phyloP scores from a whole-genome alignment of 2,329 filamentous ascomycete genomes.

The Byssochlamys sp. region DNA sequence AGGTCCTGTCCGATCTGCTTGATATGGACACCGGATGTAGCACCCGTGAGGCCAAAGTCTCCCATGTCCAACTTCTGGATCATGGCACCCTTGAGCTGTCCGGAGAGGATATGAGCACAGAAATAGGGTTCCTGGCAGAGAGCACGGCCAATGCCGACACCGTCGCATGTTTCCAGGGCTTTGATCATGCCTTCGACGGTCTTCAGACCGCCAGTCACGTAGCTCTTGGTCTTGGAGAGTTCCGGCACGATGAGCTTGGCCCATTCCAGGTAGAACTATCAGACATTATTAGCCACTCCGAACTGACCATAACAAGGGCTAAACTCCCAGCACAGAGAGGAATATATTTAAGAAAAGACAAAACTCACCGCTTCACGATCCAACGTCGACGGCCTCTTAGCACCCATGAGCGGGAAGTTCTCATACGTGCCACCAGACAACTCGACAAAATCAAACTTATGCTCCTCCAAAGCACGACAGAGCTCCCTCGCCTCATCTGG shows the following conservation, averaged over 20 bases:
- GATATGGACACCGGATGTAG: slow-evolving; percentile 43
- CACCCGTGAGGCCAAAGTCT: slow-evolving; percentile 42
- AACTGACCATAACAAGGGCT: background rate
- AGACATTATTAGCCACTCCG: background rate
- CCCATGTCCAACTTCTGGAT: slow-evolving; percentile 40
- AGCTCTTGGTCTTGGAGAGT: slow-evolving; percentile 46
- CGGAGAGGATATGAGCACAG: slow-evolving; percentile 18
- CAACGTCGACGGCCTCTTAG: background rate
- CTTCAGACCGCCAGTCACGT: slow-evolving; percentile 51
- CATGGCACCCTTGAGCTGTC: slow-evolving; percentile 41
- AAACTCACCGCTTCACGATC: background rate
- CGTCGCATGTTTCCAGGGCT: slow-evolving; percentile 50
- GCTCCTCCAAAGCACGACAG: slow-evolving; percentile 21
- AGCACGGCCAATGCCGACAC: slow-evolving; percentile 50
- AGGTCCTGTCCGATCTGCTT: slow-evolving; percentile 44
- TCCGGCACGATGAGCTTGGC: slow-evolving; percentile 44
- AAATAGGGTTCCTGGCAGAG: slow-evolving; percentile 41
- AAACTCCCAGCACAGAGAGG: background rate
- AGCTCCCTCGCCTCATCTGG: slow-evolving; percentile 43
- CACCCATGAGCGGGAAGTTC: background rate
- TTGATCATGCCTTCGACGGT: slow-evolving; percentile 48
- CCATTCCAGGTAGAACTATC: slow-evolving; percentile 50
- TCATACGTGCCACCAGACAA: slow-evolving; percentile 45
- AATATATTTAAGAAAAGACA: too few relatives aligned
- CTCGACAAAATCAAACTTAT: slow-evolving; percentile 43